Conservation (phyloP, 768 basidiomycete genomes). For the Pleurotus pulmonarius region DNA sequence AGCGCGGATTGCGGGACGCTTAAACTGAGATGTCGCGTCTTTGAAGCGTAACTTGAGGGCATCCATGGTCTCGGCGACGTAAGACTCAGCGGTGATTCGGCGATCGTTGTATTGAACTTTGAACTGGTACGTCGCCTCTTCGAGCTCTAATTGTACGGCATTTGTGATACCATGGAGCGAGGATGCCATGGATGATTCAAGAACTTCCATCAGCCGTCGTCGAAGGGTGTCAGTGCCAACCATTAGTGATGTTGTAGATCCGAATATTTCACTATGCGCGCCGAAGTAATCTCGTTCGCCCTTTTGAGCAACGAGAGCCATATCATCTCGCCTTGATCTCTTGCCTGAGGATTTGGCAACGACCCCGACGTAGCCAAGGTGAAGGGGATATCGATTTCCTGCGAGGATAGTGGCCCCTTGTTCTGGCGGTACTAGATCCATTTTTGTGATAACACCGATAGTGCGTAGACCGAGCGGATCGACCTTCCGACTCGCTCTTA, state of each 20-base stretch:
- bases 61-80: slow-evolving; percentile 97
- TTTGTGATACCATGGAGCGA: slow-evolving; percentile 95
- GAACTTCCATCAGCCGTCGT: slow-evolving; percentile 90
- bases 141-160: slow-evolving; percentile 94
- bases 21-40: slow-evolving; percentile 80
- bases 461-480: slow-evolving; percentile 94
- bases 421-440: slow-evolving; percentile 91
- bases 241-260: slow-evolving; percentile 64
- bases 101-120: slow-evolving; percentile 98
- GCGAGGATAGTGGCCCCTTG: slow-evolving; percentile 77
- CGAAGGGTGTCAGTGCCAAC: slow-evolving; percentile 90
- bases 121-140: slow-evolving; percentile 98
- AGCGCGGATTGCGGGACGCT: slow-evolving; percentile 81
- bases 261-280: slow-evolving; percentile 58
- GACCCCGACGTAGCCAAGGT: slow-evolving; percentile 96
- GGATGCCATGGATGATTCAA: slow-evolving; percentile 96
- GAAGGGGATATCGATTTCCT: slow-evolving; percentile 94
- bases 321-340: slow-evolving; percentile 45
- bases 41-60: slow-evolving; percentile 87
- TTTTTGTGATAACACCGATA: slow-evolving; percentile 97
- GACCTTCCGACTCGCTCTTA: slow-evolving; percentile 88
- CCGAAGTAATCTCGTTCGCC: slow-evolving; percentile 70
- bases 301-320: slow-evolving; percentile 44
- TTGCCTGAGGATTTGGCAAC: slow-evolving; percentile 78
- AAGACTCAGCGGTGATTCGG: slow-evolving; percentile 90